These are phyloP conservation scores for Trichophyton rubrum DNA, from an alignment of 2,329 filamentous ascomycete genomes.

Conservation along the genomic window DNA sequence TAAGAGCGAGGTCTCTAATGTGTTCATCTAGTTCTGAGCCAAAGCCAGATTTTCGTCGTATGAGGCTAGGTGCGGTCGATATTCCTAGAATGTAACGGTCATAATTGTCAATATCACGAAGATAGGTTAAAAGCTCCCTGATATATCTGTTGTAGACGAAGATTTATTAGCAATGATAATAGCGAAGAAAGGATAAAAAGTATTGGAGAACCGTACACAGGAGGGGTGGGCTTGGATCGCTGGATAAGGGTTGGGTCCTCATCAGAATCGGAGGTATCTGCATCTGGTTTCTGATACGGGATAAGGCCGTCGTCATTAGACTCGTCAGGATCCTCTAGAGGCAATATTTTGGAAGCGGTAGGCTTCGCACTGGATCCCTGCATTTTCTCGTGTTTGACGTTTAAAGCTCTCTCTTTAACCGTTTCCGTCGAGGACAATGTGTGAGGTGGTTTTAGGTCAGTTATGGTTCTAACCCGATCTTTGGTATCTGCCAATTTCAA, in stretches of 20 bases:
- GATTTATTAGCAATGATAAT: conserved; percentile 10
- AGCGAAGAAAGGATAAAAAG: conserved; percentile 3
- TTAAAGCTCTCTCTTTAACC: conserved; percentile 4
- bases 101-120: conserved; percentile 70
- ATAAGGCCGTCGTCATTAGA: conserved; percentile 56
- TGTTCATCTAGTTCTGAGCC: conserved; percentile 81
- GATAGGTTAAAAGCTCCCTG: conserved; percentile 64
- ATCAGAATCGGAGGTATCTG: conserved; percentile 80
- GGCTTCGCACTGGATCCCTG: conserved; percentile 4
- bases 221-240: conserved; percentile 67
- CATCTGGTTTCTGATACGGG: conserved; percentile 74
- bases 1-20: conserved; percentile 62
- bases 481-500: conserved; percentile 50
- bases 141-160: conserved; percentile 48
- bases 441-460: conserved; percentile 32
- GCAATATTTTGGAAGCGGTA: conserved; percentile 33
- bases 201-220: conserved; percentile 44
- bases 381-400: conserved; percentile 9
- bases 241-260: conserved; percentile 82
- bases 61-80: conserved; percentile 61
- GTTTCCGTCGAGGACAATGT: conserved; percentile 7
- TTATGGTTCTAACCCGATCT: conserved; percentile 51
- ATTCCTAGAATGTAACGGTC: conserved; percentile 74
- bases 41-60: conserved; percentile 77
- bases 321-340: conserved; percentile 46